These are phyloP conservation scores for Paracoccidioides lutzii DNA, from an alignment of 2,329 filamentous ascomycete genomes.

Conservation along the genomic window DNA sequence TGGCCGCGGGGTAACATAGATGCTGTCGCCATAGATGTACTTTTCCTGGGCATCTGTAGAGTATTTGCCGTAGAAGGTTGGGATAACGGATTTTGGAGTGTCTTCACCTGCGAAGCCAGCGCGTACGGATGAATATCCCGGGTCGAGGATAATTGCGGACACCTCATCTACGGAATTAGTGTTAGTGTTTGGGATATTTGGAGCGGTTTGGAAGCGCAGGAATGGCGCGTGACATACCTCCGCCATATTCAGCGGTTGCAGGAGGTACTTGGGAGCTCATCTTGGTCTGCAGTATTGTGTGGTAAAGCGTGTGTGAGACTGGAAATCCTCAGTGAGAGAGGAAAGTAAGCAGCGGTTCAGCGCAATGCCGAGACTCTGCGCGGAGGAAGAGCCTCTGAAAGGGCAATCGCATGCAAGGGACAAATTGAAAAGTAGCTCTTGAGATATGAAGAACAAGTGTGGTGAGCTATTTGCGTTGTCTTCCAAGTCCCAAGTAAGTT, in stretches of 20 bases:
- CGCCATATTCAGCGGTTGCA: slow-evolving; percentile 36
- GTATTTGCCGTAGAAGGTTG: slow-evolving; percentile 69
- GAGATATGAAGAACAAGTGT: background rate
- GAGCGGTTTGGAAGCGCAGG: background rate
- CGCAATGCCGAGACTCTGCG: background rate
- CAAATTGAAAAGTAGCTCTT: background rate
- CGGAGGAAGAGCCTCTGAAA: background rate
- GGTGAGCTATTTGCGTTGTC: background rate
- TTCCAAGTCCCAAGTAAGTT: background rate
- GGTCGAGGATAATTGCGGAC: slow-evolving; percentile 89
- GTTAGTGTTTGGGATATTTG: background rate
- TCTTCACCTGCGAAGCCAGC: slow-evolving; percentile 97
- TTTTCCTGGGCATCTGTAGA: slow-evolving; percentile 41
- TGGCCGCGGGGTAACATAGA: slow-evolving; percentile 61
- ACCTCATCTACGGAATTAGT: slow-evolving; percentile 62
- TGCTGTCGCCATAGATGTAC: slow-evolving; percentile 76
- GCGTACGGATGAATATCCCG: slow-evolving; percentile 80
- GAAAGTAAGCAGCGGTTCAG: background rate
- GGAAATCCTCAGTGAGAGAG: background rate
- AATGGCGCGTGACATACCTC: slow-evolving; percentile 27
- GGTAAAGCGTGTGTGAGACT: background rate
- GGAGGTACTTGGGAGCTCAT: slow-evolving; percentile 35
- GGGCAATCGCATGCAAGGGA: background rate
- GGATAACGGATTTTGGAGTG: slow-evolving; percentile 82
- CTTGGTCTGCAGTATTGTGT: slow-evolving; percentile 1